Conservation (phyloP, 345 rosid genomes). For the Syzygium aqueum region DNA sequence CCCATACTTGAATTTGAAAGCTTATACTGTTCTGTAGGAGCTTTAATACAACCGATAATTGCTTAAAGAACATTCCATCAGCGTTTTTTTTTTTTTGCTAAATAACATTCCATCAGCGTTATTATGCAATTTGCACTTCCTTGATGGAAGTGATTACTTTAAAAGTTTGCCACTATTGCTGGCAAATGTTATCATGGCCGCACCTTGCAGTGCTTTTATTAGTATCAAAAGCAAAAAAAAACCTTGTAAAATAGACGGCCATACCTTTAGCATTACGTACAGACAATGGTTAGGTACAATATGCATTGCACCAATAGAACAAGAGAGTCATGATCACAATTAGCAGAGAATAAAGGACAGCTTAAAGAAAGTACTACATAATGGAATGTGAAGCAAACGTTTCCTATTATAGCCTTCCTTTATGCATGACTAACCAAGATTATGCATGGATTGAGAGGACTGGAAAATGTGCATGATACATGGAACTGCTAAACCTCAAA, state of each 20-base stretch:
- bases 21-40: background rate
- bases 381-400: background rate
- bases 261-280: background rate
- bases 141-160: background rate
- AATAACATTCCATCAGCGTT: background rate
- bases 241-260: background rate
- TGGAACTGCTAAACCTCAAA: background rate
- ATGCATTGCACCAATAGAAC: background rate
- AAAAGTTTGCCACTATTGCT: background rate
- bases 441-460: background rate
- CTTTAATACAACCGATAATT: background rate
- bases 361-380: background rate
- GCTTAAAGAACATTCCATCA: background rate
- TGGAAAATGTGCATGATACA: background rate
- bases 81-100: too few species aligned
- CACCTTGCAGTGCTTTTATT: background rate
- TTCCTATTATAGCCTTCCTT: background rate
- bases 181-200: background rate
- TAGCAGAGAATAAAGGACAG: background rate
- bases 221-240: background rate
- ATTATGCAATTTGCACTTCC: background rate
- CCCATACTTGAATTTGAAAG: background rate
- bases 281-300: background rate
- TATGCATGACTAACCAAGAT: background rate
- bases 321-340: background rate